These are phyloP conservation scores for Elaeagnus macrophylla DNA, from an alignment of 306 rosid species.

Conservation along the genomic window DNA sequence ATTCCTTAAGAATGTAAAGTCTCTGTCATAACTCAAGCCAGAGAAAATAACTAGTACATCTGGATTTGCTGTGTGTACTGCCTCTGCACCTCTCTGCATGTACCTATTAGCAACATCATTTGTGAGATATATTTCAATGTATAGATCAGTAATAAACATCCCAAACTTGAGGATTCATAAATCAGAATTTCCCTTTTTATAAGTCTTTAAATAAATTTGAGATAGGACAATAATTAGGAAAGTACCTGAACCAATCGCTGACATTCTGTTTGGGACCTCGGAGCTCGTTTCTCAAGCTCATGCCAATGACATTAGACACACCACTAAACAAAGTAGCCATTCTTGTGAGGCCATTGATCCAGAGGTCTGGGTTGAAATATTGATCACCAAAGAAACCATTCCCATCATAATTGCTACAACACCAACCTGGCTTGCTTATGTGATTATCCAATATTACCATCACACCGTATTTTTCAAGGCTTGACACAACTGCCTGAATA, in stretches of 20 bases:
- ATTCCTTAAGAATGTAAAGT: slow-evolving; percentile 48
- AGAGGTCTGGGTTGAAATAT: slow-evolving; percentile 50
- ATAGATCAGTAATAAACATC: no score
- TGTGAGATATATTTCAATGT: no score
- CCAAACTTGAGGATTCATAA: no score
- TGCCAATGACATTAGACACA: slow-evolving; percentile 48
- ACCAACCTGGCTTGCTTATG: slow-evolving; percentile 72
- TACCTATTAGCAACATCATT: slow-evolving; percentile 35
- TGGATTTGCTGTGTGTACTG: slow-evolving; percentile 70
- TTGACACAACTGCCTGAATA: slow-evolving; percentile 51
- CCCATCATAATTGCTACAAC: slow-evolving; percentile 57
- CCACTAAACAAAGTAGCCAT: slow-evolving; percentile 75
- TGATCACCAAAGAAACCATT: slow-evolving; percentile 73
- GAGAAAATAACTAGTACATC: slow-evolving; percentile 71
- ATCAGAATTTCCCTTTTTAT: no score
- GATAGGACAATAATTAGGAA: neutral
- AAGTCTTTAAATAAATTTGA: no score
- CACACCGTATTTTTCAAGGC: slow-evolving; percentile 49
- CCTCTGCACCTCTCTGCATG: slow-evolving; percentile 88
- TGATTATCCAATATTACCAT: slow-evolving; percentile 84
- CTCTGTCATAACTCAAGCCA: slow-evolving; percentile 57
- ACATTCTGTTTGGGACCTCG: slow-evolving; percentile 73
- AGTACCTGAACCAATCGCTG: slow-evolving; percentile 73
- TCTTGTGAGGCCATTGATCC: slow-evolving; percentile 62
- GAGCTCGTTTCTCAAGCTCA: slow-evolving; percentile 88